phyloP scores from a whole-genome alignment of 306 rosid species.

The Echinosophora koreensis region DNA sequence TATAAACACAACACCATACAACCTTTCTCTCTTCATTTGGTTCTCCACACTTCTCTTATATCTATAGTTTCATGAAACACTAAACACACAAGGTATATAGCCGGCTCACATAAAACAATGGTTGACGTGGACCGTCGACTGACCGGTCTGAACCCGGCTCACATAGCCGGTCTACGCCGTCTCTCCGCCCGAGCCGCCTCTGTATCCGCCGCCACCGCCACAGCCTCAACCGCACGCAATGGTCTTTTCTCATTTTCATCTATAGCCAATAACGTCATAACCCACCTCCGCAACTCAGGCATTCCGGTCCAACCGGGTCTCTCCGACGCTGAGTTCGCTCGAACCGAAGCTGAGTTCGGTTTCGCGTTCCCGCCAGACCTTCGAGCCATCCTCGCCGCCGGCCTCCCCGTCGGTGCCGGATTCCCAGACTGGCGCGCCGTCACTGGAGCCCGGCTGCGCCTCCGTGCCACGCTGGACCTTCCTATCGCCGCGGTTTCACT shows the following conservation, averaged over 20 bases:
- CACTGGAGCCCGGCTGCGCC: conserved; percentile 71
- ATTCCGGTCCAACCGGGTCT: conserved; percentile 71
- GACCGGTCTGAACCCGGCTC: conserved; percentile 89
- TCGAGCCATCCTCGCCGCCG: conserved; percentile 75
- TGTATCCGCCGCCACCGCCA: conserved; percentile 55
- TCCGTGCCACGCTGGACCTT: conserved; percentile 74
- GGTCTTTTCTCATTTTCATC: conserved; percentile 78
- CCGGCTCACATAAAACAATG: conserved; percentile 50
- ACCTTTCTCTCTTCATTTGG: not conserved
- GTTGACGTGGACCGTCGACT: conserved; percentile 94
- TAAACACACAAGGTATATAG: not conserved
- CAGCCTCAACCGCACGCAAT: conserved; percentile 62
- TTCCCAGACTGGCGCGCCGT: conserved; percentile 85
- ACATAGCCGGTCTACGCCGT: conserved; percentile 86
- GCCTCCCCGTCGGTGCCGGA: conserved; percentile 79
- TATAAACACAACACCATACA: conserved; percentile 26
- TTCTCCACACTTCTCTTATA: not conserved
- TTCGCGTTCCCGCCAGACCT: conserved; percentile 87
- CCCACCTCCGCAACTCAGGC: conserved; percentile 70
- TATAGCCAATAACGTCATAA: conserved; percentile 65
- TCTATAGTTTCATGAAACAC: not conserved
- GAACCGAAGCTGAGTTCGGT: conserved; percentile 84
- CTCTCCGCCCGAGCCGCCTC: conserved; percentile 93
- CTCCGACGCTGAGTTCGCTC: conserved; percentile 81
- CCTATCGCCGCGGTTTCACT: conserved; percentile 84